These are phyloP conservation scores for Scenedesmus sp. DNA, from an alignment of 163 green algal species.

Conservation along the genomic window DNA sequence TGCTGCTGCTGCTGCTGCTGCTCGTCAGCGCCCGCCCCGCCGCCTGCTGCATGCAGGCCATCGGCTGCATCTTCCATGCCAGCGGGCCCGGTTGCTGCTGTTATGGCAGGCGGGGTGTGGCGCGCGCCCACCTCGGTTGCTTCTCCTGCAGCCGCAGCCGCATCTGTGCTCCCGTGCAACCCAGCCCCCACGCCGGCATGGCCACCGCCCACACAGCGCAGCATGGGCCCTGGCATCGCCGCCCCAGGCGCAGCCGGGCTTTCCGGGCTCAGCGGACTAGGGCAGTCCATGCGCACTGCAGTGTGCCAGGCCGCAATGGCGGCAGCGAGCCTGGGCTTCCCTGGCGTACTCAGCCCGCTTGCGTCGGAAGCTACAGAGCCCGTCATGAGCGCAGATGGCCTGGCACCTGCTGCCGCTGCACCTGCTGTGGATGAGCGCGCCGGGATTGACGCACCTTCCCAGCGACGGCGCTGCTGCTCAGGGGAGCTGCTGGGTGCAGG, in stretches of 20 bases:
- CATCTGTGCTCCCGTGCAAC: neutral
- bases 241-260: neutral
- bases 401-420: neutral
- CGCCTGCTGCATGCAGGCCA: neutral
- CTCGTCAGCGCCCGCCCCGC: neutral
- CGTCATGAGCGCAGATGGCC: neutral
- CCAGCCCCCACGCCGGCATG: too few relatives aligned
- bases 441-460: neutral
- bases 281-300: slow-evolving; percentile 31
- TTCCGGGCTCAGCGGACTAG: neutral
- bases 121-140: neutral
- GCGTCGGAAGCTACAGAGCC: neutral
- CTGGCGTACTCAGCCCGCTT: neutral
- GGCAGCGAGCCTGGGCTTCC: neutral
- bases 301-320: slow-evolving; percentile 29
- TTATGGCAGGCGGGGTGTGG: neutral
- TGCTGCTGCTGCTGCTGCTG: neutral
- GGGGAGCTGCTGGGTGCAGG: neutral
- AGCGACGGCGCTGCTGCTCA: neutral
- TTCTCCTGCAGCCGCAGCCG: neutral
- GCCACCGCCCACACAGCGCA: too few relatives aligned
- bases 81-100: neutral
- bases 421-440: neutral
- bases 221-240: neutral
- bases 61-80: neutral